Evolutionary conservation across 352 stramenopile genomes (phyloP), one percentile per base, ranked within the genome.

Genomic region (Phytophthora cactorum): DNA sequence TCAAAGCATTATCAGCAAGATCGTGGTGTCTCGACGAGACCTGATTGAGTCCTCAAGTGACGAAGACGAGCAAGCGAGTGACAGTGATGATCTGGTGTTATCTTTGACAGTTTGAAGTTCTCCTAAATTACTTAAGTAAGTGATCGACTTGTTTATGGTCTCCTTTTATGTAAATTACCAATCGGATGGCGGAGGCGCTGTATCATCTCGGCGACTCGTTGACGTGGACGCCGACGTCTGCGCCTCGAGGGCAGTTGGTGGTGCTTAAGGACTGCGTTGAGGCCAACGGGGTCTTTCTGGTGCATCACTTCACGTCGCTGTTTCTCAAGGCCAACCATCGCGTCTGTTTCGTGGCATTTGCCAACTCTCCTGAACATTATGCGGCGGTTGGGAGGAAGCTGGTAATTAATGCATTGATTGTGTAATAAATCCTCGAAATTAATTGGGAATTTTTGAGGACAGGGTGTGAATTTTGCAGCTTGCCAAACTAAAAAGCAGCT

Each of bases 251-350:
- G 2, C 59, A 91, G 56, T 69, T 92, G 45, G 58, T 94, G 53
- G 44, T 84, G 41, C 64, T 94, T 47, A 68, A 84, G 12, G 86
- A 94, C 66, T 59, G 66, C 12, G 74, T 89, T 28, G 81, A 92
- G 45, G 72, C 81, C 11, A 64, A 58, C 36, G 82, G 84, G 17
- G 65, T 66, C 27, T 92, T 91, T 56, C 62, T 94, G 43, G 66
- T 94, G 43, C 86, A 94, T 53, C 82, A 94, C 65, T 89, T 94
- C 28, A 38, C 83, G 27, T 73, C 84, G 61, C 75, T 92, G 7
- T 90, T 91, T 57, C 72, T 90, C 36, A 89, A 92, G 72, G 82
- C 82, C 47, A 79, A 81, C 2, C 80, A 90, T 68, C 79, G 79
- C 54, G 82, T 93, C 49, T 91, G 79, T 64, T 78, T 92, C 54